Conservation (phyloP, 768 basidiomycete species). For the Coprinopsis strossmayeri region DNA sequence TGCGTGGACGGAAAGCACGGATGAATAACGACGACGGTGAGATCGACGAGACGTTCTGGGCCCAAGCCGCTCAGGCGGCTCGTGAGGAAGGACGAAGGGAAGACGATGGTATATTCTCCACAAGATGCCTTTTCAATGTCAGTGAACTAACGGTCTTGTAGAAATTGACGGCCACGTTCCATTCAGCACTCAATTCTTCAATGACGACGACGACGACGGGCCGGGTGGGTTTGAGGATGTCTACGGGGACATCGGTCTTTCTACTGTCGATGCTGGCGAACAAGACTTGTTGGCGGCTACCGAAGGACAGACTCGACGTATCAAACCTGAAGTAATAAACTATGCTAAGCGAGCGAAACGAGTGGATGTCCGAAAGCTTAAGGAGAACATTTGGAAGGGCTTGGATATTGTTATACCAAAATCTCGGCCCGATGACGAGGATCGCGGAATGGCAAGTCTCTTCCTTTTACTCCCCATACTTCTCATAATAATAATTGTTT, state of each 20-base stretch:
- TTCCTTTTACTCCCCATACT: too few species aligned
- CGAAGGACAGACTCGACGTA: conserved; percentile 67
- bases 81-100: conserved; percentile 32
- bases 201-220: conserved; percentile 82
- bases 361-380: conserved; percentile 93
- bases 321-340: conserved; percentile 83
- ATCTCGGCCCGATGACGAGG: conserved; percentile 35
- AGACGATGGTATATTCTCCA: conserved; percentile 54
- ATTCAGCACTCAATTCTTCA: conserved; percentile 96
- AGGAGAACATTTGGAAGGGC: conserved; percentile 97
- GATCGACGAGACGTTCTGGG: conserved; percentile 97
- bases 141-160: conserved; percentile 14
- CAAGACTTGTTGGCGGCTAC: conserved; percentile 86
- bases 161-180: conserved; percentile 57
- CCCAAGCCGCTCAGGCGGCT: conserved; percentile 66
- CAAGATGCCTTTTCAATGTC: not conserved
- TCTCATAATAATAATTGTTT: not conserved
- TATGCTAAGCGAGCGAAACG: conserved; percentile 95
- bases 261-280: conserved; percentile 54
- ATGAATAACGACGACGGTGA: conserved; percentile 72
- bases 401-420: conserved; percentile 65
- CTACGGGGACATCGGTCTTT: conserved; percentile 30
- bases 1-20: conserved; percentile 68
- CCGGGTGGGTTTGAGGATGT: conserved; percentile 49
- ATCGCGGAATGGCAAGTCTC: conserved; percentile 50